A percentile compares a stretch with the other conserved stretches of the same genome.
phyloP scores from a whole-genome alignment of 2,329 filamentous ascomycete genomes.

The Colletotrichum cordylinicola region DNA sequence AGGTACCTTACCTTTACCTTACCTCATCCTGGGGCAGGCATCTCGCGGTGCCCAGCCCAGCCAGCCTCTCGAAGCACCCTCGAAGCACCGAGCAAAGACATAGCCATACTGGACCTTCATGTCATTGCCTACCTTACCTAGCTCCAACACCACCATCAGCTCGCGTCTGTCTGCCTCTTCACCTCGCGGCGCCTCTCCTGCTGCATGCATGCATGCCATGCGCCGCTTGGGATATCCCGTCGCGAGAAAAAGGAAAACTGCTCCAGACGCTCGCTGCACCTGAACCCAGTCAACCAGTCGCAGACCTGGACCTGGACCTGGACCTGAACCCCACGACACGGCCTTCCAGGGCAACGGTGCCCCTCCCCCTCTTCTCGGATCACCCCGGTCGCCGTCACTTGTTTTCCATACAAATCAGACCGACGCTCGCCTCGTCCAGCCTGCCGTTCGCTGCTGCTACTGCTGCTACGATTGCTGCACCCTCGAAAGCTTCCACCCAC shows the following conservation, averaged over 20 bases:
- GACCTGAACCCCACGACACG: not conserved
- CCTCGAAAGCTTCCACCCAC: not conserved
- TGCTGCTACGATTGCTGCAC: not conserved
- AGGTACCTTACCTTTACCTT: not conserved
- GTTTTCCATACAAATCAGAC: constrained; percentile 16
- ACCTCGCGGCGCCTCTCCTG: not conserved
- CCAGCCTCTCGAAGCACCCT: not conserved
- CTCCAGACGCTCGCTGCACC: not conserved
- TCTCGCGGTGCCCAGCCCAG: not conserved
- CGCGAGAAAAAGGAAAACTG: not conserved
- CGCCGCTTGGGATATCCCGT: not conserved
- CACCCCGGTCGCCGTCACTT: constrained; percentile 12
- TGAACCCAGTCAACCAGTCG: not conserved
- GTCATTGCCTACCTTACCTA: not conserved
- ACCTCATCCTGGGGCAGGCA: not conserved
- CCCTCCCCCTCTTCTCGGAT: constrained; percentile 5
- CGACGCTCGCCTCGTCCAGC: constrained; percentile 2
- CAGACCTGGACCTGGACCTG: not conserved
- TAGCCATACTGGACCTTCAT: not conserved
- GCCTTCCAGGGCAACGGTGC: constrained; percentile 12
- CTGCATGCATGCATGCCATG: not conserved
- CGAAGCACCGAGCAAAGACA: not conserved
- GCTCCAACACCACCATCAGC: not conserved
- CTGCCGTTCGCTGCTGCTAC: not conserved
- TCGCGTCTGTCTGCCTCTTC: not conserved